Evolutionary conservation across 2,329 filamentous ascomycete species (phyloP).

Genomic region (Hypomyces rosellus): DNA sequence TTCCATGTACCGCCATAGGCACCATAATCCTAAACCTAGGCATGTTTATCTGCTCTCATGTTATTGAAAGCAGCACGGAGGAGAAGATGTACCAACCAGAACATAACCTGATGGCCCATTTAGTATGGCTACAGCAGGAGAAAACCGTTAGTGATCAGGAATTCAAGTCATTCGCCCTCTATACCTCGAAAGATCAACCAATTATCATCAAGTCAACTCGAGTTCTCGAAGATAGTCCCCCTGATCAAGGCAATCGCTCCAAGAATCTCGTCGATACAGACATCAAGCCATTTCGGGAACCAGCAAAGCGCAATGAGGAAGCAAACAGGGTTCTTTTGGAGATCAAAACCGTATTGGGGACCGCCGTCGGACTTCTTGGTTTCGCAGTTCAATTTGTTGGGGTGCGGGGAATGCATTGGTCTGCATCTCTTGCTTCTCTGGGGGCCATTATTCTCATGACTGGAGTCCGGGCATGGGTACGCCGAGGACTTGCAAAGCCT

Average conservation of each 20-base stretch:
- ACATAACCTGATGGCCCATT: neutral
- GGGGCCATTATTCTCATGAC: neutral
- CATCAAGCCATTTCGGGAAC: too few species aligned
- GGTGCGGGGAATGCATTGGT: conserved; percentile 3
- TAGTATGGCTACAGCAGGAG: conserved; percentile 24
- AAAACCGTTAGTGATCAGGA: neutral
- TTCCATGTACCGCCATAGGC: conserved; percentile 20
- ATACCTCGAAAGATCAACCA: neutral
- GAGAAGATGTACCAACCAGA: conserved; percentile 16
- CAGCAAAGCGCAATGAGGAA: neutral
- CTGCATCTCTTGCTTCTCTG: conserved; percentile 1
- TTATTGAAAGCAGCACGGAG: conserved; percentile 25
- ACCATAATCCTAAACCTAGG: conserved; percentile 22
- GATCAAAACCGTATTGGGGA: conserved; percentile 15
- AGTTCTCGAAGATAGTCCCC: neutral
- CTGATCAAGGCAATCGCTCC: too few species aligned
- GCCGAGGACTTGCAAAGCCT: conserved; percentile 1
- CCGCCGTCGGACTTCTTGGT: conserved; percentile 16
- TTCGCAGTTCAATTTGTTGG: conserved; percentile 26
- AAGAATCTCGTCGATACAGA: too few species aligned
- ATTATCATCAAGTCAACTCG: neutral
- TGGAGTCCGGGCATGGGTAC: neutral
- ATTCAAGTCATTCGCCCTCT: neutral
- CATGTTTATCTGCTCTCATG: conserved; percentile 24
- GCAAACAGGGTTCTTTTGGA: neutral